A percentile compares a stretch with the other conserved stretches of the same genome.
phyloP scores from a whole-genome alignment of 306 rosid genomes.

The Lotus japonicus region DNA sequence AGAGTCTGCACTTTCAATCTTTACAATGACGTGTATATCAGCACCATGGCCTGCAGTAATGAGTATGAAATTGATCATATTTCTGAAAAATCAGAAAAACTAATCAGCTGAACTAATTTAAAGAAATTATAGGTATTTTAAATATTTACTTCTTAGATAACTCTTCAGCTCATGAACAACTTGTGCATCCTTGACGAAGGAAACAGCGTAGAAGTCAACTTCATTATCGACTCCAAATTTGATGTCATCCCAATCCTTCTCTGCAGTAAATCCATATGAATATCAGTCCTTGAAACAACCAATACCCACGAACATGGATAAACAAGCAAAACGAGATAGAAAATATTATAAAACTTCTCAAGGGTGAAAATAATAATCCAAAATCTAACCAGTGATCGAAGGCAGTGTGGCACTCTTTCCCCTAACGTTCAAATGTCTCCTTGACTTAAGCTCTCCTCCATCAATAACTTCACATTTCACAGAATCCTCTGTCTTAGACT shows the following conservation, averaged over 20 bases:
- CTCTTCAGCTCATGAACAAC: constrained; percentile 91
- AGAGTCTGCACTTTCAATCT: constrained; percentile 96
- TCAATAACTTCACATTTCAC: constrained; percentile 96
- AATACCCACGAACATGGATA: background rate
- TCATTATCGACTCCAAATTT: constrained; percentile 95
- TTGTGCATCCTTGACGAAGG: constrained; percentile 95
- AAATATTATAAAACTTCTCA: no score
- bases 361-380: background rate
- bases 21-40: constrained; percentile 91
- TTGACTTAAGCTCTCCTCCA: constrained; percentile 95
- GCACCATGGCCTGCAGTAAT: constrained; percentile 61
- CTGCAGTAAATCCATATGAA: constrained; percentile 47
- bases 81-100: background rate
- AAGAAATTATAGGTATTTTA: background rate
- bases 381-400: constrained; percentile 83
- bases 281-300: background rate
- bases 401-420: constrained; percentile 98
- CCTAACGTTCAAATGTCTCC: constrained; percentile 93
- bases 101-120: background rate
- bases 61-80: constrained; percentile 11
- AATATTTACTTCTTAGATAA: constrained; percentile 64
- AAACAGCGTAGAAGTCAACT: constrained; percentile 97
- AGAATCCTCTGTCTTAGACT: constrained; percentile 71
- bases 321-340: background rate
- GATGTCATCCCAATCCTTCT: constrained; percentile 99